phyloP scores from a whole-genome alignment of 2,329 filamentous ascomycete species.

The Neoascochyta sp. region DNA sequence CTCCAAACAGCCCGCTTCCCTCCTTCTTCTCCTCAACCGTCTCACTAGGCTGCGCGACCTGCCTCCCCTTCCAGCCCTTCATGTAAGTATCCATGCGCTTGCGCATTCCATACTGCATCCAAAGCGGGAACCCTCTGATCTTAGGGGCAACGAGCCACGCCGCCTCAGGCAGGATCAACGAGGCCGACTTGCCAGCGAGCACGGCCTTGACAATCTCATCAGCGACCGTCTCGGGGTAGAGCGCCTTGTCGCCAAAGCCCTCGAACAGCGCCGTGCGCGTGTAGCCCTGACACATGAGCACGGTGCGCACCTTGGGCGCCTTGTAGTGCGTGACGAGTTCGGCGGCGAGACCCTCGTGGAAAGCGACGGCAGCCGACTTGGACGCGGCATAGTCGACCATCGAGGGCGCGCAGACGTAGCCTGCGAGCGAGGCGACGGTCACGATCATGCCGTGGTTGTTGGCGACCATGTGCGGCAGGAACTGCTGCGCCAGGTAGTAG shows the following conservation, averaged over 20 bases:
- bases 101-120: slow-evolving; percentile 57
- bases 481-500: slow-evolving; percentile 63
- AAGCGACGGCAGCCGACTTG: slow-evolving; percentile 63
- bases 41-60: slow-evolving; percentile 39
- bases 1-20: slow-evolving; percentile 6
- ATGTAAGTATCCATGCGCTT: slow-evolving; percentile 38
- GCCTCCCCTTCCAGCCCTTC: slow-evolving; percentile 35
- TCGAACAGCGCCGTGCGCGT: slow-evolving; percentile 60
- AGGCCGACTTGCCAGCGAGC: slow-evolving; percentile 54
- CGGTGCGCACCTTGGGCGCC: slow-evolving; percentile 61
- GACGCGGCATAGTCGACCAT: slow-evolving; percentile 65
- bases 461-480: slow-evolving; percentile 62
- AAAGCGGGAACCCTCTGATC: slow-evolving; percentile 56
- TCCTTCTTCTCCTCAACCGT: slow-evolving; percentile 9
- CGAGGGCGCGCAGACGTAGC: slow-evolving; percentile 57
- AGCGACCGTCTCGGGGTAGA: slow-evolving; percentile 61
- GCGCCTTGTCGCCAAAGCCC: slow-evolving; percentile 52
- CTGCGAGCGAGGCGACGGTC: slow-evolving; percentile 63
- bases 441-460: slow-evolving; percentile 70
- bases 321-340: slow-evolving; percentile 53
- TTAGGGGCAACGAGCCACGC: slow-evolving; percentile 32
- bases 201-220: slow-evolving; percentile 61
- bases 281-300: slow-evolving; percentile 63
- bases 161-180: slow-evolving; percentile 53
- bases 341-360: slow-evolving; percentile 59